phyloP scores from a whole-genome alignment of 371 early-diverging fungal species.

The Mucor irregularis region DNA sequence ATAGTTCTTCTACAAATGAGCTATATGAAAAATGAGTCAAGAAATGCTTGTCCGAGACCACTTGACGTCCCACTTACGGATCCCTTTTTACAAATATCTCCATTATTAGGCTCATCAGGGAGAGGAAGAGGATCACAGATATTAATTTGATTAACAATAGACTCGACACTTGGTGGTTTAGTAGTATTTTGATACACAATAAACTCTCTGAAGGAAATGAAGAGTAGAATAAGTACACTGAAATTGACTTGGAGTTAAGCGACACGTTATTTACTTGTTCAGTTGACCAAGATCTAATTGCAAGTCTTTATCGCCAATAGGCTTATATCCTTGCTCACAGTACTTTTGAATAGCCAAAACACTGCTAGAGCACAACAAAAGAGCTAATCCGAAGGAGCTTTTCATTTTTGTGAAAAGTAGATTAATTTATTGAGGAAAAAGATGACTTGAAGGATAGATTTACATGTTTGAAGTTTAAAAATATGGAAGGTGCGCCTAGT shows the following conservation, averaged over 20 bases:
- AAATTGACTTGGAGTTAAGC: no score
- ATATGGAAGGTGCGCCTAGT: slow-evolving; percentile 10
- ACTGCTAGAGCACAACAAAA: slow-evolving; percentile 11
- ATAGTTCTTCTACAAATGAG: slow-evolving; percentile 26
- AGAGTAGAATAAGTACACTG: no score
- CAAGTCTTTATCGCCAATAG: slow-evolving; percentile 17
- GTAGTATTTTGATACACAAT: slow-evolving; percentile 9
- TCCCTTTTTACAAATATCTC: slow-evolving; percentile 21
- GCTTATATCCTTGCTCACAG: slow-evolving; percentile 29
- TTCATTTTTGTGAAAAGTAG: no score
- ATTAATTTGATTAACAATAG: slow-evolving; percentile 22
- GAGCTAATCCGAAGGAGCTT: slow-evolving; percentile 2
- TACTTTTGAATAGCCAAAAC: slow-evolving; percentile 23
- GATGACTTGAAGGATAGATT: no score
- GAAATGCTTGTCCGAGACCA: slow-evolving; percentile 1
- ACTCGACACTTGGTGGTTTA: slow-evolving; percentile 18
- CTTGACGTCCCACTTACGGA: slow-evolving; percentile 24
- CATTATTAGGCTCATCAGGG: slow-evolving; percentile 18
- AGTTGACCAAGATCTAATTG: slow-evolving; percentile 27
- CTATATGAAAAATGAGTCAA: slow-evolving; percentile 1
- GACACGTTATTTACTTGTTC: slow-evolving; percentile 23
- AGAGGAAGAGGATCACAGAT: slow-evolving; percentile 24
- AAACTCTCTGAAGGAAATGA: slow-evolving; percentile 17
- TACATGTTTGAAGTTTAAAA: no score
- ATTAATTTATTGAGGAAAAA: no score